Base-by-base conservation (phyloP, 345 rosid genomes). In the Acer saccharum region DNA sequence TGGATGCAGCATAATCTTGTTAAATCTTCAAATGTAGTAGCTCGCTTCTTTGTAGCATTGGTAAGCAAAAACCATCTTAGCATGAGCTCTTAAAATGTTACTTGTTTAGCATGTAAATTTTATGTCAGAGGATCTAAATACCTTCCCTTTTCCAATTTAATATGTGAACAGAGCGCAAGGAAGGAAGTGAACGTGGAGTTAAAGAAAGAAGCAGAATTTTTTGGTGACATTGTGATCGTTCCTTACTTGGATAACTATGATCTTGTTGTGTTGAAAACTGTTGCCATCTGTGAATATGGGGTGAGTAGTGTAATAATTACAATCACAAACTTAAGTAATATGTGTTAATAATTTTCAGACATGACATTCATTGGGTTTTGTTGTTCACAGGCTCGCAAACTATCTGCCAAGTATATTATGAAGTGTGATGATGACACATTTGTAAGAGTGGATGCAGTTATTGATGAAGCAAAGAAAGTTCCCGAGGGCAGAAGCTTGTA, bases 221-320 rank as follows among this genome's bases (percentile, higher is more conserved):
- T 95, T 68, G 93, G 96, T 52, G 98, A 93, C 85, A 87, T 92
- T 74, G 94, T 95, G 35, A 81, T 95, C 16, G 96, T 95, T 58
- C 98, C 99, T 17, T 95, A 92, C 84, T 87, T 93, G 97, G 99
- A 93, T 74, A 93, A 90, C 86, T 95, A 95, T 72, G 99, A 95
- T 83, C 97, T 95, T 55, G 98, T 93, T 21, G 99, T 95, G 14
- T 83, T 95, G 71, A 95, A 95, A 84, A 95, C 98, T 62, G 93
- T 93, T 86, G 98, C 98, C 61, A 95, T 95, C 68, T 95, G 98
- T 62, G 98, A 95, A 91, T 88, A 91, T 80, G 97, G 97, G 91
- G 98, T 95, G 85, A 83, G 94, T 81, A 52, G 57, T 82, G 66
- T 35, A 73, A 62, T 54, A 3, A 62, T 71, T 75, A 55, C 46